Base-by-base conservation (phyloP, 257 asterid species). In the Solanum microdontum region DNA sequence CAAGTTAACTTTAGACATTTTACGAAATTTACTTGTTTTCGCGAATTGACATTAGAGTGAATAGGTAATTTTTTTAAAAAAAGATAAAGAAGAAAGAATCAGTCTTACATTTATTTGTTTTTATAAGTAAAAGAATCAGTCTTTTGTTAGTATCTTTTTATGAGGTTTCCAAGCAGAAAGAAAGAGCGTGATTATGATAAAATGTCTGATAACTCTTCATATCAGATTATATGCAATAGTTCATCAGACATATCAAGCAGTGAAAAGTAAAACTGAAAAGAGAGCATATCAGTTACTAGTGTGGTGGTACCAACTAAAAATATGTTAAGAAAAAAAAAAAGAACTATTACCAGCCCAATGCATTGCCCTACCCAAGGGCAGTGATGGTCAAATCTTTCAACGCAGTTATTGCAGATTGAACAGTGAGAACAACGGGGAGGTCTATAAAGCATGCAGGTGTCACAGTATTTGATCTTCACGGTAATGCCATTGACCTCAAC, bases 281-380 rank as follows among this genome's bases (percentile, higher is more conserved):
- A 24, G 36, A 77, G n/a, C 24, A 77, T 13, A 77, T 39, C 84
- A 77, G 4, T 77, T 77, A 77, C 24, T 77, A 40, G n/a, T 14
- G 62, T 5, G 33, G 83, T 24, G 14, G 23, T 37, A 74, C 23
- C 34, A 79, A 79, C 24, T 26, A 26, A 80, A 80, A 74, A 28
- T 4, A 45, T 45, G 68, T 80, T 80, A 45, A 79, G 28, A 79
- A 11, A 68, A 17, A 40, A 39, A 85, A 26, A 10, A 70, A 4
- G 4, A 60, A 85, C 2, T 60, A 86, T 93, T 88, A 96, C 99
- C 98, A 93, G 92, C 76, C 99, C 98, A 88, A 96, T 94, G 92
- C 99, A 96, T 88, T 96, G 99, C 40, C 99, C 99, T 70, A 96
- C 99, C 99, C 99, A 96, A 76, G 99, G 99, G 91, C 98, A 96